Evolutionary conservation across 768 basidiomycete genomes (phyloP).

Genomic region (Hirschioporus abietinus): DNA sequence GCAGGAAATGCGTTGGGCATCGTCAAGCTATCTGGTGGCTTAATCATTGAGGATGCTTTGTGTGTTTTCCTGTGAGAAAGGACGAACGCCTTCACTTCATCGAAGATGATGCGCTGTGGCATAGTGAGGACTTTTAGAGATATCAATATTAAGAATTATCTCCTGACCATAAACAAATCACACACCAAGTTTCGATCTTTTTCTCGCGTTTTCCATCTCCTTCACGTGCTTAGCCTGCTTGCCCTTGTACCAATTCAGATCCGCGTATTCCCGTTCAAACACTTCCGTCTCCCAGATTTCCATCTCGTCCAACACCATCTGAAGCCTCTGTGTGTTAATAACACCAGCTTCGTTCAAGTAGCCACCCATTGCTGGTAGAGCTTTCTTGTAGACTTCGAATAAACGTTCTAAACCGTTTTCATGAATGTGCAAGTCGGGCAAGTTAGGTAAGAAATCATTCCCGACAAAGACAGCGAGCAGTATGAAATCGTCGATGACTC

Average conservation of each 20-base stretch:
- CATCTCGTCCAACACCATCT: slow-evolving; percentile 86
- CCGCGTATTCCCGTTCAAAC: slow-evolving; percentile 88
- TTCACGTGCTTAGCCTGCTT: slow-evolving; percentile 76
- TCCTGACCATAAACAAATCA: slow-evolving; percentile 11
- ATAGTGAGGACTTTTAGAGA: slow-evolving; percentile 55
- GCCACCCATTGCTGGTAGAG: slow-evolving; percentile 79
- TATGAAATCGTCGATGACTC: slow-evolving; percentile 97
- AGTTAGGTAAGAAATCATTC: slow-evolving; percentile 94
- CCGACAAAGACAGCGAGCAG: slow-evolving; percentile 95
- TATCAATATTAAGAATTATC: background rate
- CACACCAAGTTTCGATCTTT: slow-evolving; percentile 60
- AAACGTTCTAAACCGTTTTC: slow-evolving; percentile 91
- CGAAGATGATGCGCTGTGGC: slow-evolving; percentile 72
- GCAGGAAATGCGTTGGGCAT: slow-evolving; percentile 79
- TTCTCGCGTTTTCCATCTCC: slow-evolving; percentile 57
- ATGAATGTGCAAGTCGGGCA: slow-evolving; percentile 96
- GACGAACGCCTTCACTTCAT: slow-evolving; percentile 74
- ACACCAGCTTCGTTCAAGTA: slow-evolving; percentile 89
- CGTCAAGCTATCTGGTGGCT: slow-evolving; percentile 40
- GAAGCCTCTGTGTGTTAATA: slow-evolving; percentile 76
- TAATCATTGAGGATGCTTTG: slow-evolving; percentile 24
- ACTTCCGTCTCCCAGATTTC: slow-evolving; percentile 81
- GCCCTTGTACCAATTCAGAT: slow-evolving; percentile 90
- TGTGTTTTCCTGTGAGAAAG: slow-evolving; percentile 34
- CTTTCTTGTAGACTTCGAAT: slow-evolving; percentile 94